Evolutionary conservation across 176 grass and related monocot species (phyloP), one percentile per base, ranked within the genome.

Genomic region (Olyra latifolia): DNA sequence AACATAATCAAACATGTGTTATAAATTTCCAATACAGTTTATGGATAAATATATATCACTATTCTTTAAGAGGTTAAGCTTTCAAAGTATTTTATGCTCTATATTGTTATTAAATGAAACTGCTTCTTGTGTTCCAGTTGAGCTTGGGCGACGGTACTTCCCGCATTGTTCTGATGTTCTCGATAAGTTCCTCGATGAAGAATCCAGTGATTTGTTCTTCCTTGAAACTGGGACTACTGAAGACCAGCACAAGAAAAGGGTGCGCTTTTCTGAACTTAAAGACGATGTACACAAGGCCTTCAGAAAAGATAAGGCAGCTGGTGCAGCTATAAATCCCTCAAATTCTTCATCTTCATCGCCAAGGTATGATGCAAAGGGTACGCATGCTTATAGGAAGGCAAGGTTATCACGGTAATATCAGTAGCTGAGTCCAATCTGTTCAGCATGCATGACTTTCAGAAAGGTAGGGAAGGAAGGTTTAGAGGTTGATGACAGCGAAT

Each of bases 121-220:
- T 22, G 19, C 47, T 86, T 7, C 8, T 32, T 30, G 62, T 82
- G 25, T 59, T 85, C 57, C 90, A 99, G 97, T 99, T 48, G 90
- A 90, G 42, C 62, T 99, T 11, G 97, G 97, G 43, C 78, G 97
- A 38, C 67, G 76, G 41, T 99, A 91, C 82, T 99, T 99, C 75
- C 86, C 90, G 6, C 84, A 93, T 57, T 99, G 97, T 75, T 99
- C 97, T 3, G 79, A 88, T 0, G 88, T 99, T 77, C 80, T 99
- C 44, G 97, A 99, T 48, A 95, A 95, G 67, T 95, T 95, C 66
- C 90, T 99, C n/a, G 84, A 91, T 2, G 91, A 95, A 71, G 93
- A 99, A 65, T 84, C 86, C 9, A 79, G 82, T 0, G 90, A 99
- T 77, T 19, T 82, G 59, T 54, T 86, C 59, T 93, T 88, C 67